Base-by-base conservation (phyloP, 2,329 filamentous ascomycete species). In the Trichoderma cornu-damae region DNA sequence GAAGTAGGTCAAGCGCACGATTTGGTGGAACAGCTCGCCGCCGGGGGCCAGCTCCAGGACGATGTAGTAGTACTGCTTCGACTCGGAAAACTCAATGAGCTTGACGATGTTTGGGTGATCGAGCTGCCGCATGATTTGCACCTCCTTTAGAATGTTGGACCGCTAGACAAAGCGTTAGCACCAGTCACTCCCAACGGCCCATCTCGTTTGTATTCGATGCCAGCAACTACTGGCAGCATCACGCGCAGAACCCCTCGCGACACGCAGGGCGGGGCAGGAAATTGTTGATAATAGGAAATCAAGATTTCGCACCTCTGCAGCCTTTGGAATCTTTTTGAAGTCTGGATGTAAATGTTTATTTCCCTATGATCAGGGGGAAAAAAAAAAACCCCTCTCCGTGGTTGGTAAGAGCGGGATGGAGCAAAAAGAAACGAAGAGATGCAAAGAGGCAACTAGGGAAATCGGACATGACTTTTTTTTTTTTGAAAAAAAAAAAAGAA, bases 21-120 rank as follows among this genome's bases (percentile, higher is more conserved):
- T 97, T 71, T 97, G 93, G 72, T 99, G 94, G 79, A 99, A 99
- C 9, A 99, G 79, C 75, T 99, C 94, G 68, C 94, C 94, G 59
- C 94, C 94, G 0, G 92, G 91, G 58, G 93, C 96, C 42, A 97
- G 81, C 74, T 99, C 94, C 38, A 99, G 84, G 42, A 99, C 86
- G 65, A 99, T 96, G 76, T 95, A 99, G 75, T 97, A 97, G 71
- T 96, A 96, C 72, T 97, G 91, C 59, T 83, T 82, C 1, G 92
- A 95, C 73, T 99, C 94, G 62, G 88, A 88, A 69, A 97, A 97
- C 67, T 96, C 90, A 67, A 97, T 81, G 58, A 99, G 83, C 70
- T 90, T 93, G 72, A 96, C 85, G 60, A 99, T 94, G 70, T 97
- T 97, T 61, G 93, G 92, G 65, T 99, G 94, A 63, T 97, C 91